Percentiles rank a stretch among this genome's conserved stretches.
Evolutionary conservation across 2,329 filamentous ascomycete genomes (phyloP).

Genomic region (Diplodia seriata): DNA sequence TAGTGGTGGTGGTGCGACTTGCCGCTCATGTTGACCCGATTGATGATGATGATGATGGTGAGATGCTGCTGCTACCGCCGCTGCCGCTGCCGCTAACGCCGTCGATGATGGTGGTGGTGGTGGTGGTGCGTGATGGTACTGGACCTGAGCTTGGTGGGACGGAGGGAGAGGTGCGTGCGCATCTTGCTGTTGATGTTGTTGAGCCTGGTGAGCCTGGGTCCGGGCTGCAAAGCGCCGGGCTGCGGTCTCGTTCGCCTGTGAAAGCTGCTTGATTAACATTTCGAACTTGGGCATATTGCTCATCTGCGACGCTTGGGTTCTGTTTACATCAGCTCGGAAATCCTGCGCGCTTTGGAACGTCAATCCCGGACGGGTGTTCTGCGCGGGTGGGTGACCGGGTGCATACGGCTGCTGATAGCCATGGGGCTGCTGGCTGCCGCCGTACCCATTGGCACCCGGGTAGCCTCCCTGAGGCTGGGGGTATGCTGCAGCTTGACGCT

Average conservation of each 20-base stretch:
- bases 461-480: neutral
- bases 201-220: slow-evolving; percentile 22
- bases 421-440: neutral
- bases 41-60: neutral
- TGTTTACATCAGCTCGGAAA: slow-evolving; percentile 51
- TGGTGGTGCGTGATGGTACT: neutral
- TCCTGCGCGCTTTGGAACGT: slow-evolving; percentile 55
- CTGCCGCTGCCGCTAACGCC: no score
- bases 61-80: neutral
- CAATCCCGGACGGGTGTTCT: slow-evolving; percentile 40
- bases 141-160: neutral
- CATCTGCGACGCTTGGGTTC: slow-evolving; percentile 37
- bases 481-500: neutral
- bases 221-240: slow-evolving; percentile 30
- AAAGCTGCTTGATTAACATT: slow-evolving; percentile 42
- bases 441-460: neutral
- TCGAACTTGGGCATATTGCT: slow-evolving; percentile 44
- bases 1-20: neutral
- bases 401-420: neutral
- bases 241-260: slow-evolving; percentile 28
- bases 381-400: neutral
- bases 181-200: slow-evolving; percentile 31
- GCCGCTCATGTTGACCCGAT: neutral
- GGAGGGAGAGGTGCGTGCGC: slow-evolving; percentile 14
- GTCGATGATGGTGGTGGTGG: no score